Evolutionary conservation across 2,329 filamentous ascomycete species (phyloP), one percentile per base, ranked within the genome.

Genomic region (Fusarium sp.): DNA sequence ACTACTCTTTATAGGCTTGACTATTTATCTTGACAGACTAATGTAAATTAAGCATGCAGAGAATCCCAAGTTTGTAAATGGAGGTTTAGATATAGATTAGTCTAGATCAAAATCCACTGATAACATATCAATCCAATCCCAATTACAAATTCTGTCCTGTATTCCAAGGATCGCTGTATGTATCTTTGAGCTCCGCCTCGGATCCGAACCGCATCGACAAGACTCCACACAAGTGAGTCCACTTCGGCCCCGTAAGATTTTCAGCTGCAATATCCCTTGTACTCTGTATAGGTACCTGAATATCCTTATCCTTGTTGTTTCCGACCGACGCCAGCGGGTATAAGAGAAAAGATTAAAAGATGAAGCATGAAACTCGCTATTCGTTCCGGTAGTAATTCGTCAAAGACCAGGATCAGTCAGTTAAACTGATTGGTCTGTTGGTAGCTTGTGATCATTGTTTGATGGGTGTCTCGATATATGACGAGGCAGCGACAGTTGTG

Each of bases 281-380:
- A 41, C 40, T 15, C 12, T 34, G 49, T 41, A 41, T 20, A 57
- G 30, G 32, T 48, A 38, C 25, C 16, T 29, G 25, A 24, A 32
- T 64, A 52, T 27, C 32, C 66, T 62, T 61, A 47, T 27, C 29
- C 66, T 62, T 61, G 38, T 51, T 53, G 38, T 62, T 69, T 65
- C 66, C 65, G 54, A 44, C 22, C 59, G 71, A 74, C 72, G 58
- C 72, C 72, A 62, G 47, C 46, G 68, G 70, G 70, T 73, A 73
- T 73, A 71, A 46, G 53, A 46, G 38, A 27, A 10, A 30, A 34
- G 43, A 38, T 38, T 38, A 51, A 55, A 32, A 38, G 34, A 20
- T 16, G n/a, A 54, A 52, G 22, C 18, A 47, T 22, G 44, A 38
- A 52, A 44, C 43, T 56, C 63, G 58, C 52, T 59, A 51, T 51